Evolutionary conservation across 495 filamentous ascomycete genomes (phyloP), one percentile per base, ranked within the genome.

Genomic region (Cercophora sp.): DNA sequence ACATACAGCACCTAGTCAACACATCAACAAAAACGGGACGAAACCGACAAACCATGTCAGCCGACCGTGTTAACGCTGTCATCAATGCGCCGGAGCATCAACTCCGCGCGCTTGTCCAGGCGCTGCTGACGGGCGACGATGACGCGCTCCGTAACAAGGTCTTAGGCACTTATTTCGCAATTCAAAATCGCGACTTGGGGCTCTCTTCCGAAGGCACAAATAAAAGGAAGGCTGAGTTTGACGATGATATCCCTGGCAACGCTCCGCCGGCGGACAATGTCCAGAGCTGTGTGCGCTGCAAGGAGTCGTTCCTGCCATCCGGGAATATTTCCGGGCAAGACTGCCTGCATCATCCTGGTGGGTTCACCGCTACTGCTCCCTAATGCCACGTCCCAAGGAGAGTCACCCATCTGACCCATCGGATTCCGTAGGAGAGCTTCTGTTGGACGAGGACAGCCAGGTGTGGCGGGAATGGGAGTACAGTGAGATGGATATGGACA

Each of bases 401-500:
- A 39, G 29, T 8, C 9, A 18, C 5, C 35, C 15, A 39, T 6
- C 35, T 10, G 15, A 39, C n/a, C n/a, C 35, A 8, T 6, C 18
- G 9, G 35, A 16, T 8, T 39, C 15, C 6, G 15, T 18, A 39
- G 35, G 35, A 16, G 35, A 39, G 35, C 35, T 39, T 16, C 6
- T 8, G 35, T 39, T 39, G 5, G 35, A 39, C 35, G 35, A 16
- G 5, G 35, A 6, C 9, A 39, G 35, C 35, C 6, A 39, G 18
- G 15, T 16, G 6, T 39, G 35, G 35, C 35, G 15, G 15, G 35
- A 39, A 39, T 39, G 35, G 35, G 35, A 39, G 35, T 39, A 39
- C 15, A 39, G 35, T 15, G 35, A 39, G 35, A 39, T 39, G 35
- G 35, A 39, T 15, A 39, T 39, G 35, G 35, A 39, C 35, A 39